Evolutionary conservation across 2,329 filamentous ascomycete genomes (phyloP).

Genomic region (Ophiostoma pallidulum): DNA sequence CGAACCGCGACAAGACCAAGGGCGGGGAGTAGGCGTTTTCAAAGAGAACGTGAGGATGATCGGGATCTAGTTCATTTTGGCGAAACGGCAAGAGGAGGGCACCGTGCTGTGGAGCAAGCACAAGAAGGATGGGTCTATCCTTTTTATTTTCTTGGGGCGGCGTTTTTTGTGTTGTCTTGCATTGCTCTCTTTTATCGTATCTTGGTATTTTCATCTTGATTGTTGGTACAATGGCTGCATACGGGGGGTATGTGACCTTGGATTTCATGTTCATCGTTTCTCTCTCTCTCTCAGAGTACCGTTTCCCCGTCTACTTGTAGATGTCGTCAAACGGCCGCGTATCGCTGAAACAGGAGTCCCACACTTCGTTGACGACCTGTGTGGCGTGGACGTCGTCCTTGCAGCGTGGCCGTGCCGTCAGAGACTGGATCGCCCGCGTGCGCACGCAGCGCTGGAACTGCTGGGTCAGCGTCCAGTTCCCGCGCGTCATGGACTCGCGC

Average conservation of each 20-base stretch:
- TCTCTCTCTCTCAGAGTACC: neutral
- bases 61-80: neutral
- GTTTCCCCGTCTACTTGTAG: conserved; percentile 75
- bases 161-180: neutral
- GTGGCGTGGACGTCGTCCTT: conserved; percentile 79
- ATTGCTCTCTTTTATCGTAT: neutral
- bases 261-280: neutral
- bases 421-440: conserved; percentile 66
- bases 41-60: neutral
- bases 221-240: neutral
- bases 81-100: neutral
- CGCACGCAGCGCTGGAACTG: conserved; percentile 93
- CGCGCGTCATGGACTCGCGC: conserved; percentile 73
- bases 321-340: conserved; percentile 96
- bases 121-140: neutral
- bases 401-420: conserved; percentile 68
- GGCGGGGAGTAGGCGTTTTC: conserved; percentile 10
- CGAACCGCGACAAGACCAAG: conserved; percentile 41
- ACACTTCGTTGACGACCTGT: conserved; percentile 92
- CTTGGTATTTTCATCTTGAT: neutral
- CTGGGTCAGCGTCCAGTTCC: conserved; percentile 81
- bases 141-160: neutral
- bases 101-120: conserved; percentile 5
- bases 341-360: conserved; percentile 93
- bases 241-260: neutral